Evolutionary conservation across 2,329 filamentous ascomycete genomes (phyloP).

Genomic region (Curvularia lunata): DNA sequence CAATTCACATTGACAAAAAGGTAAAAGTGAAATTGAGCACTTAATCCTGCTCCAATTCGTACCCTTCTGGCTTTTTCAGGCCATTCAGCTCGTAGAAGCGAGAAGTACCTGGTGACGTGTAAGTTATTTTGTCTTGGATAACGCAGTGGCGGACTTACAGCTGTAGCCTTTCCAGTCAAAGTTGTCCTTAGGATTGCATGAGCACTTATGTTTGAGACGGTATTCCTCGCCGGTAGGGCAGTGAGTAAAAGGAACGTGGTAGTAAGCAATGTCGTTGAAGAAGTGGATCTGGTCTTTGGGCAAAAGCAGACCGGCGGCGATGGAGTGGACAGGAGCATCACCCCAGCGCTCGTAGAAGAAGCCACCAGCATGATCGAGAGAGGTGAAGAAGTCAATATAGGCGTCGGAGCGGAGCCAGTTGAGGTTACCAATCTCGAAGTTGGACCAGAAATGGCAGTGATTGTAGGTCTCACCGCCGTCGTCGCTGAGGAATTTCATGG

Average conservation of each 20-base stretch:
- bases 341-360: conserved; percentile 99
- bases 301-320: conserved; percentile 84
- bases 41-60: conserved; percentile 68
- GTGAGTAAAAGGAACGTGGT: conserved; percentile 96
- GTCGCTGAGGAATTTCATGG: conserved; percentile 88
- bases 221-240: conserved; percentile 90
- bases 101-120: conserved; percentile 73
- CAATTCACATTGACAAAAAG: conserved; percentile 6
- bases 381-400: conserved; percentile 90
- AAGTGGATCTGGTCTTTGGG: conserved; percentile 96
- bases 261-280: conserved; percentile 99
- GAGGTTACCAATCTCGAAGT: conserved; percentile 95
- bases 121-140: conserved; percentile 4
- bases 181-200: conserved; percentile 94
- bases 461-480: conserved; percentile 93
- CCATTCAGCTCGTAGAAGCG: conserved; percentile 85
- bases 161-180: conserved; percentile 99
- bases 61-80: conserved; percentile 82
- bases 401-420: conserved; percentile 89
- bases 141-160: conserved; percentile 66
- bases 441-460: conserved; percentile 99
- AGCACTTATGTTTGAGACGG: conserved; percentile 83
- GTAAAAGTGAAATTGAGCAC: conserved; percentile 23
- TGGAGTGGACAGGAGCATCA: conserved; percentile 97
- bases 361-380: conserved; percentile 86